Percentiles rank a stretch among this genome's conserved stretches.
These are phyloP conservation scores for Hypoxylon fragiforme DNA, from an alignment of 495 filamentous ascomycete genomes.

Conservation along the genomic window DNA sequence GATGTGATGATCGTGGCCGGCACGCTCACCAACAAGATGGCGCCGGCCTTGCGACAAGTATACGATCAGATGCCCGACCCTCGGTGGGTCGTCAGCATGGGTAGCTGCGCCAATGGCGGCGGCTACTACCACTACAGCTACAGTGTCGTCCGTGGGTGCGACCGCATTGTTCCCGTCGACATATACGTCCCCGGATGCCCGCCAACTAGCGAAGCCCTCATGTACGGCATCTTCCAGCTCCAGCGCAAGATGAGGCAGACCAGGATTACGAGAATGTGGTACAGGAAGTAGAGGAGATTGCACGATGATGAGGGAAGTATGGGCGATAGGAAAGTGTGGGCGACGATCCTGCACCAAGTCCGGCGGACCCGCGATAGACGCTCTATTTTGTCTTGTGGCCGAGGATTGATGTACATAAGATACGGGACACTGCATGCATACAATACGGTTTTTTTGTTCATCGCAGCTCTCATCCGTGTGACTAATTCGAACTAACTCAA, in stretches of 20 bases:
- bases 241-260: slow-evolving; percentile 88
- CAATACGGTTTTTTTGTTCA: slow-evolving; percentile 7
- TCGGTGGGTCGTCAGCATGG: slow-evolving; percentile 91
- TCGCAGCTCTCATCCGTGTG: not conserved
- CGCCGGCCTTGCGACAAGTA: slow-evolving; percentile 87
- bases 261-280: slow-evolving; percentile 70
- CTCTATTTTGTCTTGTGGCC: slow-evolving; percentile 19
- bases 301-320: not conserved
- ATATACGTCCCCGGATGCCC: slow-evolving; percentile 93
- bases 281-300: slow-evolving; percentile 52
- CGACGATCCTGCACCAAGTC: not conserved
- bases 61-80: slow-evolving; percentile 99
- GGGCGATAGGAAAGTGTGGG: not conserved
- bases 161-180: slow-evolving; percentile 89
- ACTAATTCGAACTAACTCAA: no score
- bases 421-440: slow-evolving; percentile 22
- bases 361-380: slow-evolving; percentile 9
- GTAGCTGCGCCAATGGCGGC: slow-evolving; percentile 87
- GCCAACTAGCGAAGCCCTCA: slow-evolving; percentile 82
- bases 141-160: slow-evolving; percentile 82
- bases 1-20: slow-evolving; percentile 99
- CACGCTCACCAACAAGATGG: slow-evolving; percentile 98
- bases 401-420: slow-evolving; percentile 28
- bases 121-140: slow-evolving; percentile 96
- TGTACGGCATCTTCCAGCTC: slow-evolving; percentile 85